Evolutionary conservation across 345 rosid genomes (phyloP).

Genomic region (Kernera saxatilis): DNA sequence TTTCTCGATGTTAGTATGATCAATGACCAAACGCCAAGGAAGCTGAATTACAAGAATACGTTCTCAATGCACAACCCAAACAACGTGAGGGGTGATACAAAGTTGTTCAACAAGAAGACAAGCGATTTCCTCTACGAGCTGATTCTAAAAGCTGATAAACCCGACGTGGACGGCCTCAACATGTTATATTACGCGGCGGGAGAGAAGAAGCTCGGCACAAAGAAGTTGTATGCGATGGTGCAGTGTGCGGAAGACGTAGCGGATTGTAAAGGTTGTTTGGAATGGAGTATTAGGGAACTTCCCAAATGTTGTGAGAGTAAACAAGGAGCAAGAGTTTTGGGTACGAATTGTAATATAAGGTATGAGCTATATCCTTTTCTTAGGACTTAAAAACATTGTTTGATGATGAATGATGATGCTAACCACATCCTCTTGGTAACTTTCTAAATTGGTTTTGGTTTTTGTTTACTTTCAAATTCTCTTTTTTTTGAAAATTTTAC

Average conservation of each 20-base stretch:
- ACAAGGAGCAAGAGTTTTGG: not conserved
- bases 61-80: constrained; percentile 8
- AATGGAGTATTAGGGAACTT: not conserved
- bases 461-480: not conserved
- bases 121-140: constrained; percentile 29
- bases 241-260: not conserved
- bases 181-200: not conserved
- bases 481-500: too few species aligned
- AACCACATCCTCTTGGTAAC: not conserved
- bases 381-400: not conserved
- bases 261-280: not conserved
- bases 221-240: not conserved
- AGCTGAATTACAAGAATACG: not conserved
- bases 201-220: constrained; percentile 11
- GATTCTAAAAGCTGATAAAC: not conserved
- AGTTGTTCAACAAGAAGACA: constrained; percentile 27
- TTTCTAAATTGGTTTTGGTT: not conserved
- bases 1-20: constrained; percentile 37
- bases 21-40: not conserved
- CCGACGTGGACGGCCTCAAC: constrained; percentile 16
- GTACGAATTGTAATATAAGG: not conserved
- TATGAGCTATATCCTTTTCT: not conserved
- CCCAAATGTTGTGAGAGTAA: not conserved
- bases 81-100: constrained; percentile 18
- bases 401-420: not conserved